Percentiles rank a stretch among this genome's conserved stretches.
phyloP scores from a whole-genome alignment of 2,329 filamentous ascomycete genomes.

The Trichoderma sp. region DNA sequence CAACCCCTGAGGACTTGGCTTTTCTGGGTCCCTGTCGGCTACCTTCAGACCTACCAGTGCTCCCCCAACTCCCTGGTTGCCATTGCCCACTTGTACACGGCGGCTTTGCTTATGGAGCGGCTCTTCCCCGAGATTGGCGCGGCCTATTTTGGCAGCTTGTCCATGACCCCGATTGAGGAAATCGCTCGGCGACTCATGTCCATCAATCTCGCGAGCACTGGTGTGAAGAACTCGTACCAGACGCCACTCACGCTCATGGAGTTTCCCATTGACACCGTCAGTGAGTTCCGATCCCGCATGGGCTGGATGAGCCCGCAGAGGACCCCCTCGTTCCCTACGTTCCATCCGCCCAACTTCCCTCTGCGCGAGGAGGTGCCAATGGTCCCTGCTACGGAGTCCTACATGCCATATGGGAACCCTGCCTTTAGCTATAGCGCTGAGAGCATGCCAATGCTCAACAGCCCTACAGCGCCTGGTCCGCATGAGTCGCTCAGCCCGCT shows the following conservation, averaged over 20 bases:
- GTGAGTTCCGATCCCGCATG: constrained; percentile 67
- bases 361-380: constrained; percentile 47
- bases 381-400: constrained; percentile 42
- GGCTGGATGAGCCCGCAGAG: constrained; percentile 62
- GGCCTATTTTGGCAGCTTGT: constrained; percentile 80
- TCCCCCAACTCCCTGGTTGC: constrained; percentile 78
- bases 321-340: constrained; percentile 61
- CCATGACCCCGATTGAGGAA: constrained; percentile 78
- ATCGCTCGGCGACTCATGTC: constrained; percentile 74
- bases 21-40: constrained; percentile 88
- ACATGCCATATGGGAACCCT: constrained; percentile 55
- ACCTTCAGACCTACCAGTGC: constrained; percentile 72
- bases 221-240: constrained; percentile 56
- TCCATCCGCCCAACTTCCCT: constrained; percentile 53
- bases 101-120: constrained; percentile 82
- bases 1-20: constrained; percentile 88
- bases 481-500: constrained; percentile 52
- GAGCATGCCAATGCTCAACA: constrained; percentile 56
- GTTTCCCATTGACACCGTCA: constrained; percentile 67
- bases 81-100: constrained; percentile 87
- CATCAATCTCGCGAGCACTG: constrained; percentile 58
- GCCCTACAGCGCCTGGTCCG: constrained; percentile 43
- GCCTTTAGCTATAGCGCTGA: constrained; percentile 65
- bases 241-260: constrained; percentile 68
- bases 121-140: constrained; percentile 89